These are phyloP conservation scores for Solanum bulbocastanum DNA, from an alignment of 257 asterid genomes.

Conservation along the genomic window DNA sequence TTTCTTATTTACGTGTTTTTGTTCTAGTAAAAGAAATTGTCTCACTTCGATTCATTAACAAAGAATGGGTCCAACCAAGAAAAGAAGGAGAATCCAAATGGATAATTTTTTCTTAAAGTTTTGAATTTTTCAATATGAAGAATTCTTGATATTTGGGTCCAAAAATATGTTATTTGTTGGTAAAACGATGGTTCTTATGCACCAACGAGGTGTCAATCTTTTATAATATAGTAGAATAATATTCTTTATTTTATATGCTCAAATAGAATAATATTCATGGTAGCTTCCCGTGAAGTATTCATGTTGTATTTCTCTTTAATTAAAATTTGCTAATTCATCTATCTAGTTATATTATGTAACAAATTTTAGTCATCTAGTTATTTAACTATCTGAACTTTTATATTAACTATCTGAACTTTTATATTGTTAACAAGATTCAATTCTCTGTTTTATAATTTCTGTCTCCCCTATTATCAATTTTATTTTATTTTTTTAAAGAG, in stretches of 20 bases:
- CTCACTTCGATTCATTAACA: not conserved
- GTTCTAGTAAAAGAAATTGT: not conserved
- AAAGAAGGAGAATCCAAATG: not conserved
- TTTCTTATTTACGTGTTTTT: not conserved
- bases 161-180: not conserved
- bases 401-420: fast-evolving
- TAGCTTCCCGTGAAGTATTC: not conserved
- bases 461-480: not conserved
- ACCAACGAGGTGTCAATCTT: not conserved
- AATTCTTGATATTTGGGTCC: not conserved
- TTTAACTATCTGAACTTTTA: not conserved
- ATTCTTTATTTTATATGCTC: not conserved
- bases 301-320: not conserved
- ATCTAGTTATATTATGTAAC: not conserved
- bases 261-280: not conserved
- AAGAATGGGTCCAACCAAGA: not conserved
- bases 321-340: not conserved
- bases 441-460: not conserved
- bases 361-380: not conserved
- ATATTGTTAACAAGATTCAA: not conserved
- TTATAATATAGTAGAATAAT: not conserved
- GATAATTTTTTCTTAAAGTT: not conserved
- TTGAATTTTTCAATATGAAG: not conserved
- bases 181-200: not conserved
- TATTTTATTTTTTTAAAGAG: not conserved